These are phyloP conservation scores for Geranium incanum DNA, from an alignment of 441 rosid genomes.

Conservation along the genomic window DNA sequence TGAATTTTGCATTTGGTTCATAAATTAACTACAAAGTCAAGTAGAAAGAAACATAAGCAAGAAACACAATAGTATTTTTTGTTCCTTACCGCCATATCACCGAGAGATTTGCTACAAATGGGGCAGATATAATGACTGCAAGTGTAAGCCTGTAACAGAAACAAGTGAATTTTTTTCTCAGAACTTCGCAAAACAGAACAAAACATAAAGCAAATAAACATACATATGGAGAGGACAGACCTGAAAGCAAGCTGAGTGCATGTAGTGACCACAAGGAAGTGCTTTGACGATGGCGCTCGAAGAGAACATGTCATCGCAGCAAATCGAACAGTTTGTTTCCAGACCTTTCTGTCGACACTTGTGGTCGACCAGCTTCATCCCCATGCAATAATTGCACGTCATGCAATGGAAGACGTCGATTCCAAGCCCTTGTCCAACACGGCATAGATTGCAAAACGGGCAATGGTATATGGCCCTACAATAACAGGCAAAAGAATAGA, in stretches of 20 bases:
- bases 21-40: too few species aligned
- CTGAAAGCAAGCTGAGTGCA: slow-evolving; percentile 84
- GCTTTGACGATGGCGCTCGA: slow-evolving; percentile 61
- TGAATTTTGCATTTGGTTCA: too few species aligned
- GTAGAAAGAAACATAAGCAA: too few species aligned
- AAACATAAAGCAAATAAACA: too few species aligned
- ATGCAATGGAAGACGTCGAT: slow-evolving; percentile 71
- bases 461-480: slow-evolving; percentile 62
- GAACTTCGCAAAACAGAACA: too few species aligned
- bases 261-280: slow-evolving; percentile 74
- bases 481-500: slow-evolving; percentile 8
- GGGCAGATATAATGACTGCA: slow-evolving; percentile 74
- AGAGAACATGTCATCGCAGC: slow-evolving; percentile 63
- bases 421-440: slow-evolving; percentile 70
- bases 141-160: slow-evolving; percentile 52
- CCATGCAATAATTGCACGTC: slow-evolving; percentile 69
- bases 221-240: slow-evolving; percentile 23
- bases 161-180: too few species aligned
- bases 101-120: slow-evolving; percentile 70
- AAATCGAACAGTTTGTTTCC: slow-evolving; percentile 71
- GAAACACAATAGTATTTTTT: neutral
- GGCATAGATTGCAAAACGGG: slow-evolving; percentile 73
- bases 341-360: slow-evolving; percentile 66
- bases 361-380: slow-evolving; percentile 57
- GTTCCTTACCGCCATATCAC: slow-evolving; percentile 68